These are phyloP conservation scores for Solanum pimpinellifolium DNA, from an alignment of 257 asterid species.

Conservation along the genomic window DNA sequence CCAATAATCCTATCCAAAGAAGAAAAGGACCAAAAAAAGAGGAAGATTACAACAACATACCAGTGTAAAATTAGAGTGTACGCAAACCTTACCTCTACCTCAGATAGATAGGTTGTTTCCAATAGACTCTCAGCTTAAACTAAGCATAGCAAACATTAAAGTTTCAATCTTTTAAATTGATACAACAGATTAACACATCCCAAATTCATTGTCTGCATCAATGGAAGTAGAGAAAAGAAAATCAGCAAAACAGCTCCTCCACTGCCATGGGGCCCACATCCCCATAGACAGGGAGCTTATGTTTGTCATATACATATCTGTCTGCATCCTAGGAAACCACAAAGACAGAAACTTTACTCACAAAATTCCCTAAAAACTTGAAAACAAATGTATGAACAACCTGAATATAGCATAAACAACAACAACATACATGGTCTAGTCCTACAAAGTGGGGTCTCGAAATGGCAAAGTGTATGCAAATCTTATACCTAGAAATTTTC, in stretches of 20 bases:
- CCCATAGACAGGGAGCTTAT: not conserved
- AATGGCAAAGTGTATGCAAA: not conserved
- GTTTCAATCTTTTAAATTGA: not conserved
- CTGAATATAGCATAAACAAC: not conserved
- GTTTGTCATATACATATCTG: not conserved
- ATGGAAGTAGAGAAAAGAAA: not conserved
- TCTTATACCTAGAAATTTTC: not conserved
- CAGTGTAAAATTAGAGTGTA: not conserved
- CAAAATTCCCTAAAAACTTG: not conserved
- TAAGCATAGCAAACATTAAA: not conserved
- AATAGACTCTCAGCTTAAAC: no score
- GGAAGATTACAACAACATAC: not conserved
- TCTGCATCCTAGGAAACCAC: not conserved
- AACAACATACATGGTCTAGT: not conserved
- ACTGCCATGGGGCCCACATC: not conserved
- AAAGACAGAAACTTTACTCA: not conserved
- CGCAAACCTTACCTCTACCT: not conserved
- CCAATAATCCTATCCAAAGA: conserved; percentile 23
- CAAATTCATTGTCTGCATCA: not conserved
- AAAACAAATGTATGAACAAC: not conserved
- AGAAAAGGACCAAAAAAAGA: not conserved
- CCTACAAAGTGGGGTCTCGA: not conserved
- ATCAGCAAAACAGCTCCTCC: not conserved
- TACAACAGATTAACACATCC: not conserved
- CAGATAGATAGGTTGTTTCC: not conserved